phyloP scores from a whole-genome alignment of 768 basidiomycete genomes.

The Cystobasidium tubakii region DNA sequence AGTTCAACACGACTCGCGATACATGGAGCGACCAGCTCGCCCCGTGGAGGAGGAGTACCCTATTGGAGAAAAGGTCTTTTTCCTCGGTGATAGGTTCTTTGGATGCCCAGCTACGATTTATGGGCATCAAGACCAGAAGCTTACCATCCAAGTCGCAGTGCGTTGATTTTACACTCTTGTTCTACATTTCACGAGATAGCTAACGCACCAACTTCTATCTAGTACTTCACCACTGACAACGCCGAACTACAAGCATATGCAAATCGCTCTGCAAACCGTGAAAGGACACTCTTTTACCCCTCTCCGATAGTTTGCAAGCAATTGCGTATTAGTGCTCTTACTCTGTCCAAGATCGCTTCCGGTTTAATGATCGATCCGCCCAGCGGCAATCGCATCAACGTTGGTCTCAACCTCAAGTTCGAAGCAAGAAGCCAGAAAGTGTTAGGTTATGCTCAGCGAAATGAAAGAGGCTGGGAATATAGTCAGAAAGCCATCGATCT shows the following conservation, averaged over 20 bases:
- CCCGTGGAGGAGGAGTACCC: conserved; percentile 84
- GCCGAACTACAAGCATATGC: conserved; percentile 74
- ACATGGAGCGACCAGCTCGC: conserved; percentile 67
- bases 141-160: conserved; percentile 85
- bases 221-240: conserved; percentile 85
- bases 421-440: conserved; percentile 91
- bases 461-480: conserved; percentile 82
- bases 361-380: conserved; percentile 79
- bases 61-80: conserved; percentile 82
- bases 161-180: conserved; percentile 46
- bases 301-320: conserved; percentile 71
- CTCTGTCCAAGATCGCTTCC: conserved; percentile 82
- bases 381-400: conserved; percentile 73
- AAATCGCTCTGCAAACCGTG: conserved; percentile 56
- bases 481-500: conserved; percentile 78
- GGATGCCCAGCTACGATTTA: conserved; percentile 91
- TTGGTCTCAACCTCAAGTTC: conserved; percentile 92
- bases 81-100: conserved; percentile 84
- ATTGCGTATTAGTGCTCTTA: conserved; percentile 68
- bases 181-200: background rate
- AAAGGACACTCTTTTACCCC: conserved; percentile 62
- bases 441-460: conserved; percentile 80
- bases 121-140: conserved; percentile 60
- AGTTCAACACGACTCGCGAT: conserved; percentile 74
- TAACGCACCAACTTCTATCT: background rate